Evolutionary conservation across 495 filamentous ascomycete genomes (phyloP).

Genomic region (Corynascus novoguineensis): DNA sequence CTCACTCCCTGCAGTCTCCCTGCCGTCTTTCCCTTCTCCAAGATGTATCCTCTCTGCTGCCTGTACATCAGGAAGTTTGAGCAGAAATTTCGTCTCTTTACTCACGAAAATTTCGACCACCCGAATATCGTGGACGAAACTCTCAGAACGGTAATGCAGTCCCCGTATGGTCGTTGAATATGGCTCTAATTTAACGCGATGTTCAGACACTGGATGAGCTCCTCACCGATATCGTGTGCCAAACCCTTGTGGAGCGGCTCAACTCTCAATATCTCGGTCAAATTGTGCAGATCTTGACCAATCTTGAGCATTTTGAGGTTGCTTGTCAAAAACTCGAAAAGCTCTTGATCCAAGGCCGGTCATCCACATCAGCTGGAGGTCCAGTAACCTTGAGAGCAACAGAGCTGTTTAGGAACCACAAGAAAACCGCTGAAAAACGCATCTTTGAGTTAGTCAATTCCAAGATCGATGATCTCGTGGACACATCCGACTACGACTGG

Average conservation of each 20-base stretch:
- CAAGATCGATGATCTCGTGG: constrained; percentile 96
- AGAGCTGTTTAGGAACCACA: constrained; percentile 77
- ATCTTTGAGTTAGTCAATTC: constrained; percentile 98
- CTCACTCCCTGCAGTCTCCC: constrained; percentile 59
- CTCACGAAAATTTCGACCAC: constrained; percentile 87
- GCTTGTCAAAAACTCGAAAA: constrained; percentile 84
- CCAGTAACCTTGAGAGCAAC: constrained; percentile 74
- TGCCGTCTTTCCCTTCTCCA: constrained; percentile 89
- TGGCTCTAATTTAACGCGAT: constrained; percentile 14
- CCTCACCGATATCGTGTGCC: constrained; percentile 82
- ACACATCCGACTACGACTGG: constrained; percentile 97
- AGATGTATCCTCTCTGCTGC: constrained; percentile 98
- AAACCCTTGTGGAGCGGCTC: constrained; percentile 79
- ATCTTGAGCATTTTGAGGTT: constrained; percentile 91
- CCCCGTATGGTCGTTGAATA: no score
- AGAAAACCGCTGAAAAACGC: constrained; percentile 92
- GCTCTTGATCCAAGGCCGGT: constrained; percentile 72
- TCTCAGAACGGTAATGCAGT: constrained; percentile 56
- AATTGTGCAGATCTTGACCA: constrained; percentile 97
- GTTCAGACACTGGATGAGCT: constrained; percentile 71
- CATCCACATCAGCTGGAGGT: constrained; percentile 67
- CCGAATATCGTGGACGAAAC: constrained; percentile 83
- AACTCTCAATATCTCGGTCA: constrained; percentile 91
- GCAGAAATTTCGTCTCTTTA: constrained; percentile 94
- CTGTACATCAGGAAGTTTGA: constrained; percentile 95